A percentile compares a stretch with the other conserved stretches of the same genome.
These are phyloP conservation scores for Zygnema circumcarinatum DNA, from an alignment of 139 green algal genomes.

Conservation along the genomic window DNA sequence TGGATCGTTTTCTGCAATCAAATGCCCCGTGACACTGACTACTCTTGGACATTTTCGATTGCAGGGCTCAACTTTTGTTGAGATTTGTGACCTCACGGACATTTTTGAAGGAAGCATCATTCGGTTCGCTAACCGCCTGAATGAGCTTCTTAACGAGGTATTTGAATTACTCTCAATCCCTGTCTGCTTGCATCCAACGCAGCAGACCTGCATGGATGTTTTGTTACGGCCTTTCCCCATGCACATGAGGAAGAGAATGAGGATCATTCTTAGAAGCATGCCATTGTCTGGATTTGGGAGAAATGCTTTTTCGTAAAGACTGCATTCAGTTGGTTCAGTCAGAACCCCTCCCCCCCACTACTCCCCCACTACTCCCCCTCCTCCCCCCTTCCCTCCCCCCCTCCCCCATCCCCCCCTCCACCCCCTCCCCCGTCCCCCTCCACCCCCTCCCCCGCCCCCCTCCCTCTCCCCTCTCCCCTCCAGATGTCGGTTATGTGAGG, in stretches of 20 bases:
- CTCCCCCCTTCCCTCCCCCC: no score
- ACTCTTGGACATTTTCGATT: no score
- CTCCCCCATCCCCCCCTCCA: no score
- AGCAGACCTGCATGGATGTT: neutral
- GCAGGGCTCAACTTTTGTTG: conserved; percentile 50
- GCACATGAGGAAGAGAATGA: neutral
- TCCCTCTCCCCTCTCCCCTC: no score
- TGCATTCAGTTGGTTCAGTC: neutral
- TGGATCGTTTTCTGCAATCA: no score
- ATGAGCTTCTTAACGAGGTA: conserved; percentile 65
- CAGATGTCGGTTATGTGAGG: neutral
- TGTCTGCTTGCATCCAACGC: neutral
- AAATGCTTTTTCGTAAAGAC: conserved; percentile 5
- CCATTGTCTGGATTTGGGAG: neutral
- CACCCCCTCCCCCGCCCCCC: no score
- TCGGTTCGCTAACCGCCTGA: conserved; percentile 79
- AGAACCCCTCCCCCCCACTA: neutral
- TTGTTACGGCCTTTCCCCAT: neutral
- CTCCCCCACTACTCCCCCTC: no score
- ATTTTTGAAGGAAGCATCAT: conserved; percentile 95
- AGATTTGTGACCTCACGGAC: conserved; percentile 77
- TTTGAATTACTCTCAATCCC: neutral
- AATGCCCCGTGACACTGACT: no score
- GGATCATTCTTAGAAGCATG: neutral
- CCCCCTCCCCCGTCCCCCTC: no score